Conservation (phyloP, 352 stramenopile species). For the Blastocystis sp. region DNA sequence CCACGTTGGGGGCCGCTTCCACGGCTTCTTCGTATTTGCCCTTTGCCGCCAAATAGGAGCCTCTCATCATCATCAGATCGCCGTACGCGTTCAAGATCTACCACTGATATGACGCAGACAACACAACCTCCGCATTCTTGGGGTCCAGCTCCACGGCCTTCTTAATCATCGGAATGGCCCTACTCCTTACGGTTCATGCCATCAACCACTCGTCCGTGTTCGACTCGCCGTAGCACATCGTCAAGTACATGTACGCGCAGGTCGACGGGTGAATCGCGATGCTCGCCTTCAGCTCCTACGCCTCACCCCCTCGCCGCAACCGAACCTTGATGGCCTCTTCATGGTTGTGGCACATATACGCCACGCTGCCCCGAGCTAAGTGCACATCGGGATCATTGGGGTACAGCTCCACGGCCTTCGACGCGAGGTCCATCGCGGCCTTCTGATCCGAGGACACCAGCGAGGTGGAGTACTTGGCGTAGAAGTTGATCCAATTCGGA, state of each 20-base stretch:
- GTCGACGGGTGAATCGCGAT: not conserved
- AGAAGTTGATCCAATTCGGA: conserved; percentile 41
- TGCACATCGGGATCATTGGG: not conserved
- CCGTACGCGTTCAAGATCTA: not conserved
- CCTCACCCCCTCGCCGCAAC: not conserved
- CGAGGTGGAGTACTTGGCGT: conserved; percentile 3
- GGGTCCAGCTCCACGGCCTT: conserved; percentile 18
- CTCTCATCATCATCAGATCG: conserved; percentile 21
- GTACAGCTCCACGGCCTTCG: conserved; percentile 6
- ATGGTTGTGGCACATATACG: not conserved
- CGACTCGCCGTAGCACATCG: conserved; percentile 17
- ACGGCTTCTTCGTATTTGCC: conserved; percentile 15
- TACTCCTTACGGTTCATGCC: not conserved
- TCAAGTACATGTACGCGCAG: conserved; percentile 29
- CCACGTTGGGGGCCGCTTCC: not conserved
- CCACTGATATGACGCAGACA: no score
- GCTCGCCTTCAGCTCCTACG: conserved; percentile 32
- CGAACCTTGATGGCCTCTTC: not conserved
- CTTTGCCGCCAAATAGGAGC: conserved; percentile 10
- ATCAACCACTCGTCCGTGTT: conserved; percentile 13
- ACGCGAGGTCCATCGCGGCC: not conserved
- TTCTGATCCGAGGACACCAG: conserved; percentile 6
- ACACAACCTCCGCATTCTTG: not conserved
- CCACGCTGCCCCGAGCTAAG: conserved; percentile 1
- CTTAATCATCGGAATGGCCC: conserved; percentile 3